These are phyloP conservation scores for Collybia sordida DNA, from an alignment of 768 basidiomycete genomes.

Conservation along the genomic window DNA sequence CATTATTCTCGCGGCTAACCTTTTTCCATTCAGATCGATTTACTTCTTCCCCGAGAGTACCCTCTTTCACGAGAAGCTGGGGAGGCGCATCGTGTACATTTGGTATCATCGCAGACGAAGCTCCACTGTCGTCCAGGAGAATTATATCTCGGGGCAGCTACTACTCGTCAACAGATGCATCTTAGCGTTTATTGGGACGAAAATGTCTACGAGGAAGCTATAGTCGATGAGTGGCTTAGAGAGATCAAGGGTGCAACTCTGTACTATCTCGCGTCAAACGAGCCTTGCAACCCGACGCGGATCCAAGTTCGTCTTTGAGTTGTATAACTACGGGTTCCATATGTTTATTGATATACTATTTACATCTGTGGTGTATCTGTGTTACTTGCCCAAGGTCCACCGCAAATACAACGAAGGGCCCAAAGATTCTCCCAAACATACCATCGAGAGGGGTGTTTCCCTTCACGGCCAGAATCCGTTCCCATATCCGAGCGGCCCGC, in stretches of 20 bases:
- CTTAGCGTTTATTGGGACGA: slow-evolving; percentile 38
- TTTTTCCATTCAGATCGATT: slow-evolving; percentile 27
- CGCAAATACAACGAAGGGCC: slow-evolving; percentile 65
- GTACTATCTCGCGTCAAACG: slow-evolving; percentile 24
- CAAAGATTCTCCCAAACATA: slow-evolving; percentile 65
- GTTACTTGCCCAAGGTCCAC: slow-evolving; percentile 55
- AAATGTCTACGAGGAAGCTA: slow-evolving; percentile 41
- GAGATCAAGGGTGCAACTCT: slow-evolving; percentile 38
- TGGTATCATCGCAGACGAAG: slow-evolving; percentile 15
- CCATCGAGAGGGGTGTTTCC: slow-evolving; percentile 44
- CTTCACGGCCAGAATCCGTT: slow-evolving; percentile 24
- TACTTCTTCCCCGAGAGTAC: slow-evolving; percentile 32
- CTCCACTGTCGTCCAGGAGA: slow-evolving; percentile 47
- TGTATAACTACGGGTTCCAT: not conserved
- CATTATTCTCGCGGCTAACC: not conserved
- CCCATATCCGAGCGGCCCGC: slow-evolving; percentile 54
- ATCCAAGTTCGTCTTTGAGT: not conserved
- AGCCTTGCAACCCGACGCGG: too few species aligned
- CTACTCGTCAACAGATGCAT: slow-evolving; percentile 26
- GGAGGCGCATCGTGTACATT: slow-evolving; percentile 11
- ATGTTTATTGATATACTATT: not conserved
- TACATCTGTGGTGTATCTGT: not conserved
- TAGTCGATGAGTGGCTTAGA: slow-evolving; percentile 46
- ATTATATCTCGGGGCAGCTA: slow-evolving; percentile 45
- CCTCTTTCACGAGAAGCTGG: slow-evolving; percentile 20